phyloP scores from a whole-genome alignment of 2,329 filamentous ascomycete species.

The Colletotrichum navitas region DNA sequence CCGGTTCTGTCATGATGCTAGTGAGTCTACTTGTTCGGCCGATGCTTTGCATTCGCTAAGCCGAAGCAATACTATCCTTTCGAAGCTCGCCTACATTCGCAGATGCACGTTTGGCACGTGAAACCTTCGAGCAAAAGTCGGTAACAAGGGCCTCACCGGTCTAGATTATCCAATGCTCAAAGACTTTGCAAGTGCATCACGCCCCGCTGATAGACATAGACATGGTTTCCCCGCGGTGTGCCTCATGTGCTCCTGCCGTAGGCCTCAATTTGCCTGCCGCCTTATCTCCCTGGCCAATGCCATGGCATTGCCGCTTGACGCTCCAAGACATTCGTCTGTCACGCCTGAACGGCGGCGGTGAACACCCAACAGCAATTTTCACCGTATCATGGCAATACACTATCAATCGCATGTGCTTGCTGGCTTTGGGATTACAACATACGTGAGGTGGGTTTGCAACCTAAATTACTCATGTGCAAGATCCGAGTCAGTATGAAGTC shows the following conservation, averaged over 20 bases:
- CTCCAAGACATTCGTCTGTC: conserved; percentile 30
- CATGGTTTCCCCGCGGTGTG: not conserved
- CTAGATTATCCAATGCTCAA: not conserved
- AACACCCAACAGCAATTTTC: conserved; percentile 27
- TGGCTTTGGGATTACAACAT: not conserved
- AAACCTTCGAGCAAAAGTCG: not conserved
- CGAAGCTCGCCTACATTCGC: not conserved
- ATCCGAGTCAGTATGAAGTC: not conserved
- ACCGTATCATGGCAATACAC: not conserved
- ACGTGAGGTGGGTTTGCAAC: not conserved
- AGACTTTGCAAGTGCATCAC: not conserved
- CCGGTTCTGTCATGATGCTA: not conserved
- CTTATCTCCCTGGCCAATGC: conserved; percentile 19
- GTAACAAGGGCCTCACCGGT: not conserved
- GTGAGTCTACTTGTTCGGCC: not conserved
- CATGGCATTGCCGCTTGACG: conserved; percentile 30
- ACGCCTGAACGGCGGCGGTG: conserved; percentile 27
- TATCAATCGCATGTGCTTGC: not conserved
- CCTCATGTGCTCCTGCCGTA: conserved; percentile 9
- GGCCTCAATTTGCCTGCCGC: conserved; percentile 7
- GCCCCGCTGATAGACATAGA: not conserved
- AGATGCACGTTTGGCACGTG: not conserved
- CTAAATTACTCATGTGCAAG: not conserved
- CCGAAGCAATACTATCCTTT: not conserved
- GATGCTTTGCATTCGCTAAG: not conserved